Conservation (phyloP, 2,329 filamentous ascomycete genomes). For the Microcyclosporella mali region DNA sequence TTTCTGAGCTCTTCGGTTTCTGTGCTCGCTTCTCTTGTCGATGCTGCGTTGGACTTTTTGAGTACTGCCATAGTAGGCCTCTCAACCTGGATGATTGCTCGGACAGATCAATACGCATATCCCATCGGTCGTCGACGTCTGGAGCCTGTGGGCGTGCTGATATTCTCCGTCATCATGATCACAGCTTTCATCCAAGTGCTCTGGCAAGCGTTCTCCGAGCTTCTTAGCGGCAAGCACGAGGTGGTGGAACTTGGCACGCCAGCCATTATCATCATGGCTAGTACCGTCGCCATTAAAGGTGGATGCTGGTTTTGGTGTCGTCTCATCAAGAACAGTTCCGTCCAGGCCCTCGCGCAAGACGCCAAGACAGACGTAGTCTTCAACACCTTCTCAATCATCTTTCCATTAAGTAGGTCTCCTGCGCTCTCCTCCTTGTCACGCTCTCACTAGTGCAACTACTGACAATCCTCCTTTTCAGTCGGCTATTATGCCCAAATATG, state of each 20-base stretch:
- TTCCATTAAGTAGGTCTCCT: constrained; percentile 53
- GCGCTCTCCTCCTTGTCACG: neutral
- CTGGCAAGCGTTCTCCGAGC: constrained; percentile 61
- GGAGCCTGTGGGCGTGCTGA: constrained; percentile 72
- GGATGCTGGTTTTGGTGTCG: constrained; percentile 84
- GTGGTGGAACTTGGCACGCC: constrained; percentile 68
- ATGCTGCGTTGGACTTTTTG: constrained; percentile 73
- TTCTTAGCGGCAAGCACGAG: constrained; percentile 55
- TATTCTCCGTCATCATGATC: constrained; percentile 82
- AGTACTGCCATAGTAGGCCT: constrained; percentile 75
- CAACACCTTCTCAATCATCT: constrained; percentile 82
- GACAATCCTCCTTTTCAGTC: constrained; percentile 35
- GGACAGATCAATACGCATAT: constrained; percentile 67
- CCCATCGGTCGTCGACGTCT: constrained; percentile 71
- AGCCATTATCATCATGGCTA: constrained; percentile 72
- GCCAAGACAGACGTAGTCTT: constrained; percentile 75
- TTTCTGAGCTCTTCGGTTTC: constrained; percentile 74
- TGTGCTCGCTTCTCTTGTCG: constrained; percentile 71
- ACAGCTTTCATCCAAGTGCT: constrained; percentile 75
- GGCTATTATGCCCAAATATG: constrained; percentile 71
- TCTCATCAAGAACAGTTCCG: constrained; percentile 75
- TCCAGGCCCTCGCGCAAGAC: constrained; percentile 69
- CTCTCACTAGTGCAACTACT: neutral
- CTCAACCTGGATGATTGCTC: constrained; percentile 67
- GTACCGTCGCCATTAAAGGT: constrained; percentile 75